A percentile compares a stretch with the other conserved stretches of the same genome.
These are phyloP conservation scores for Scutellaria baicalensis DNA, from an alignment of 257 asterid genomes.

Conservation along the genomic window DNA sequence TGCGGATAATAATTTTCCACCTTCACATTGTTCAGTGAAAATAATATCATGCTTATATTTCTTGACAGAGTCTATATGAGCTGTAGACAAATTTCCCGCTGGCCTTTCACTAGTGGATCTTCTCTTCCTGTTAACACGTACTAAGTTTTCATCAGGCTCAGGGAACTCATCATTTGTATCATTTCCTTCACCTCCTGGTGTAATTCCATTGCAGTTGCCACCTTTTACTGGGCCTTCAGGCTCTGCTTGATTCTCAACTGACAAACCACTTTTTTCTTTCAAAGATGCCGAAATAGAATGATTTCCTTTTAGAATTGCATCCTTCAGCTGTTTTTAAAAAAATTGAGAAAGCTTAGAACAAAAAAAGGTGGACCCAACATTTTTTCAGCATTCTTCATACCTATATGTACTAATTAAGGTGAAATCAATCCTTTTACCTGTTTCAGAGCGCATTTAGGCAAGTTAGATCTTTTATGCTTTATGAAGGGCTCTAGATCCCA, in stretches of 20 bases:
- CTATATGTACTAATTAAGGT: background rate
- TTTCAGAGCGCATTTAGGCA: conserved; percentile 24
- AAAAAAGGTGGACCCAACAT: background rate
- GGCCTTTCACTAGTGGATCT: conserved; percentile 13
- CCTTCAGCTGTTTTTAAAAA: conserved; percentile 40
- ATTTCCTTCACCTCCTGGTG: conserved; percentile 4
- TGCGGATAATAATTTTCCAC: conserved; percentile 1
- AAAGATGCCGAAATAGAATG: conserved; percentile 40
- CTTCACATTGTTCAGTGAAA: background rate
- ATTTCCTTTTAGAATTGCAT: conserved; percentile 34
- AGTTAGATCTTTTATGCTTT: conserved; percentile 33
- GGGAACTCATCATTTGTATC: background rate
- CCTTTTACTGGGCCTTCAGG: conserved; percentile 2
- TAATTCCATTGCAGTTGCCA: conserved; percentile 16
- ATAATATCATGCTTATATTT: conserved; percentile 4
- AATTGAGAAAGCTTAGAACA: conserved; percentile 11
- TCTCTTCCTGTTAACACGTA: conserved; percentile 21
- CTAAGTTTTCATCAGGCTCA: conserved; percentile 20
- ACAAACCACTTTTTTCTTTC: conserved; percentile 51
- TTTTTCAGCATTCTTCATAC: background rate
- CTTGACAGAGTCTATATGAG: conserved; percentile 11
- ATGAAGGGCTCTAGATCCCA: conserved; percentile 56
- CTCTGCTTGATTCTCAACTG: conserved; percentile 21
- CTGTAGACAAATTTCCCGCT: conserved; percentile 17
- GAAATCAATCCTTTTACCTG: conserved; percentile 19